phyloP scores from a whole-genome alignment of 495 filamentous ascomycete genomes.

The Penicillium salamii region DNA sequence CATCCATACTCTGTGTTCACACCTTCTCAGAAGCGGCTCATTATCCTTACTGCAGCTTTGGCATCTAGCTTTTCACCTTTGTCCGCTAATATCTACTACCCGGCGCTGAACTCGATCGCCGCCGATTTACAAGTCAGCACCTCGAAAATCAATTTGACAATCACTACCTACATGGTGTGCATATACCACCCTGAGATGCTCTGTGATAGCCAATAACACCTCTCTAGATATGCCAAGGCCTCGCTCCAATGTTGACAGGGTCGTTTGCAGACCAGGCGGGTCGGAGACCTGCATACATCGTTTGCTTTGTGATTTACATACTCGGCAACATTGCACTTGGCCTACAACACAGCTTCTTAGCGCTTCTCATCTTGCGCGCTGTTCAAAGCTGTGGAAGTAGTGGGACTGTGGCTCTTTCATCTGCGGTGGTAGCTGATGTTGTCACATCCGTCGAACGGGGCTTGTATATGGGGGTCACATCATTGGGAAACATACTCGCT shows the following conservation, averaged over 20 bases:
- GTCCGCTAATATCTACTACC: conserved; percentile 50
- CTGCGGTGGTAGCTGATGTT: conserved; percentile 46
- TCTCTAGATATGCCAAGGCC: conserved; percentile 44
- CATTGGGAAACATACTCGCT: conserved; percentile 32
- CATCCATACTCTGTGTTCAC: conserved; percentile 25
- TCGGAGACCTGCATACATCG: conserved; percentile 47
- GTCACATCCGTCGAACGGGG: conserved; percentile 46
- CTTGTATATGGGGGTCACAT: conserved; percentile 42
- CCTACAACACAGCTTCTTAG: conserved; percentile 40
- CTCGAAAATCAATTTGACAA: conserved; percentile 46
- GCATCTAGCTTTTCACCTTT: conserved; percentile 37
- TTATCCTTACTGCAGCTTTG: conserved; percentile 28
- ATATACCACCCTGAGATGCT: background rate
- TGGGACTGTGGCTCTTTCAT: conserved; percentile 44
- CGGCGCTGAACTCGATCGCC: conserved; percentile 41
- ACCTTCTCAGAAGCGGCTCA: conserved; percentile 22
- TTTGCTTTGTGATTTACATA: conserved; percentile 47
- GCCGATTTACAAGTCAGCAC: conserved; percentile 35
- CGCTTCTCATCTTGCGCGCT: conserved; percentile 45
- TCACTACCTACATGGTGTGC: conserved; percentile 50
- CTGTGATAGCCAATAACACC: background rate
- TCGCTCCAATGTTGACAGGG: conserved; percentile 50
- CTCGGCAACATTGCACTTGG: conserved; percentile 46
- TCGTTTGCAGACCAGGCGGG: conserved; percentile 49
- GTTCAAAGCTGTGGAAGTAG: conserved; percentile 51